phyloP scores from a whole-genome alignment of 306 rosid species.

The Psophocarpus tetragonolobus region DNA sequence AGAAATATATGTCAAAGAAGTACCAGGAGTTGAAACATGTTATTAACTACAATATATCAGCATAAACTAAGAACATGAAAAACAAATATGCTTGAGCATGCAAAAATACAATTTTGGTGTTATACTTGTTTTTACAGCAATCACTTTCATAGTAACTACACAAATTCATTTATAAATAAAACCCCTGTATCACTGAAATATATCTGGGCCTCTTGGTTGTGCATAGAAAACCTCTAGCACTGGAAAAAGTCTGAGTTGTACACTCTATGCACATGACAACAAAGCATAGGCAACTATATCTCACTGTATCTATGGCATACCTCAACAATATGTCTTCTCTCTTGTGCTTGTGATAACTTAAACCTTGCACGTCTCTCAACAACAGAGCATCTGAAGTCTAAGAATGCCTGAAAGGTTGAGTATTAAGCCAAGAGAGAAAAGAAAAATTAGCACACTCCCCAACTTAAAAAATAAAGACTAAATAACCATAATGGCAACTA shows the following conservation, averaged over 20 bases:
- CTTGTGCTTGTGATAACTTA: slow-evolving; percentile 83
- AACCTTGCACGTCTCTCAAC: slow-evolving; percentile 88
- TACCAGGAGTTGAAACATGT: neutral
- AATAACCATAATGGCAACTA: neutral
- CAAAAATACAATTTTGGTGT: neutral
- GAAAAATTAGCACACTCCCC: neutral
- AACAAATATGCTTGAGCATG: slow-evolving; percentile 2
- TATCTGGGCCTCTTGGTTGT: no score
- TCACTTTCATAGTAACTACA: neutral
- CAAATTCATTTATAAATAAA: neutral
- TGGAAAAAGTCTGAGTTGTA: neutral
- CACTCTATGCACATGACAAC: neutral
- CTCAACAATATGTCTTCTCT: slow-evolving; percentile 86
- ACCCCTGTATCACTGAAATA: neutral
- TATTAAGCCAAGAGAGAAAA: slow-evolving; percentile 20
- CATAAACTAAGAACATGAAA: neutral
- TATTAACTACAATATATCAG: slow-evolving; percentile 7
- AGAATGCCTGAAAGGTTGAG: slow-evolving; percentile 62
- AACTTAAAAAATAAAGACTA: neutral
- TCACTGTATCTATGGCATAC: slow-evolving; percentile 40
- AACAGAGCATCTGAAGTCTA: slow-evolving; percentile 90
- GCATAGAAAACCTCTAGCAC: no score
- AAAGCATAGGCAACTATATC: neutral
- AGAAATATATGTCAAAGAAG: neutral
- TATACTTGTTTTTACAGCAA: neutral